Base-by-base conservation (phyloP, 768 basidiomycete genomes). In the Psilocybe azurescens region DNA sequence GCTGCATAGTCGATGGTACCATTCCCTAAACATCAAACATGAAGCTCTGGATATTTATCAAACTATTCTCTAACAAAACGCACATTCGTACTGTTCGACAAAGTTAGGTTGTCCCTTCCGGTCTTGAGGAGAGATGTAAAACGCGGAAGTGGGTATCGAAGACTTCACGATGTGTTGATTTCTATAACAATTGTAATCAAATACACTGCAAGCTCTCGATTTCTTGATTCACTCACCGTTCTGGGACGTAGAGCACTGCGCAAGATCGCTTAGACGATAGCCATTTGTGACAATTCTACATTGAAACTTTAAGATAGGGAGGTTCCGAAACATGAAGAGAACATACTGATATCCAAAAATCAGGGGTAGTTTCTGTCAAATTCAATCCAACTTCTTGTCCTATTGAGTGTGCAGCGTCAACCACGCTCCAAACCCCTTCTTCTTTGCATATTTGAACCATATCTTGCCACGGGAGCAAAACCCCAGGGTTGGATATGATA, bases 281-380 rank as follows among this genome's bases (percentile, higher is more conserved):
- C 93, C 94, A 96, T 74, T 95, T 95, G 74, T 95, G 90, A 65
- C 89, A 90, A 67, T 94, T 94, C 86, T 91, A 62, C 29, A 24
- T 49, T 30, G 41, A 18, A 8, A 30, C 38, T 14, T 57, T 16
- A 30, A 59, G 16, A 13, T 28, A 14, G 24, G 24, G 24, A 24
- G 24, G 24, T 16, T 3, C 11, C 33, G 13, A 59, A 13, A 52
- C 20, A 13, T 54, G 6, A 30, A 33, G 57, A 9, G 2, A 10
- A 63, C 84, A 24, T 62, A 92, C 91, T 36, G 91, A 89, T 3
- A 89, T 75, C 88, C 89, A 94, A 69, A 94, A 93, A 73, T 95
- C 93, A 10, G 90, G 90, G 54, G 80, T 76, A 0, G 77, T 73
- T 41, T 80, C 76, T 20, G 77, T 80, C 41, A 95, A 67, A 65